These are phyloP conservation scores for Paraurostyla sp. DNA, from an alignment of 73 alveolate genomes.

Conservation along the genomic window DNA sequence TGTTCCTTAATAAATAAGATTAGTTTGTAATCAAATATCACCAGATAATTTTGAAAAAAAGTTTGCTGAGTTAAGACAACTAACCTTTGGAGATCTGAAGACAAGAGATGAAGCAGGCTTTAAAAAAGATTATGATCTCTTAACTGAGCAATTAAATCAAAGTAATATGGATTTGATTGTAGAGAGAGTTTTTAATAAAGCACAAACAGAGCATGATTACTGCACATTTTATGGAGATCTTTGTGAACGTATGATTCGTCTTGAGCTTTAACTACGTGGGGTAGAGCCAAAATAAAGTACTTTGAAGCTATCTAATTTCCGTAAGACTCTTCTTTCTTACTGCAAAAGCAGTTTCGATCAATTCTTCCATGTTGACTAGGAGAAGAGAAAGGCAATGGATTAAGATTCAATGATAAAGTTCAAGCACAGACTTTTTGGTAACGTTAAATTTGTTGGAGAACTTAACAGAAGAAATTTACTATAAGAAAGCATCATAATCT, in stretches of 20 bases:
- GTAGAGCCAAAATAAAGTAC: background rate
- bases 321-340: background rate
- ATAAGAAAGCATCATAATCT: background rate
- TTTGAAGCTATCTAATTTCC: background rate
- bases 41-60: conserved; percentile 64
- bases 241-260: conserved; percentile 27
- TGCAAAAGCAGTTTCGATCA: conserved; percentile 24
- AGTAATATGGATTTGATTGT: background rate
- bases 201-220: conserved; percentile 27
- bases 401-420: background rate
- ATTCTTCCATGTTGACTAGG: background rate
- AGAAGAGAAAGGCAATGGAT: background rate
- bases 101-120: background rate
- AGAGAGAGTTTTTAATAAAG: background rate
- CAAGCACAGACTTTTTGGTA: conserved; percentile 2
- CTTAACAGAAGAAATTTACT: conserved; percentile 25
- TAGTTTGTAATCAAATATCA: conserved; percentile 1
- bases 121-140: background rate
- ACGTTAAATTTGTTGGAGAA: conserved; percentile 51
- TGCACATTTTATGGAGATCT: conserved; percentile 36
- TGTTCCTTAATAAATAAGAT: background rate
- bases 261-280: conserved; percentile 12
- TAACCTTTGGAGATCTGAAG: conserved; percentile 5
- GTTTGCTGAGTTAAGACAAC: conserved; percentile 11
- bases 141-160: background rate